Percentiles rank a stretch among this genome's conserved stretches.
These are phyloP conservation scores for Pleurotus sapidus DNA, from an alignment of 768 basidiomycete genomes.

Conservation along the genomic window DNA sequence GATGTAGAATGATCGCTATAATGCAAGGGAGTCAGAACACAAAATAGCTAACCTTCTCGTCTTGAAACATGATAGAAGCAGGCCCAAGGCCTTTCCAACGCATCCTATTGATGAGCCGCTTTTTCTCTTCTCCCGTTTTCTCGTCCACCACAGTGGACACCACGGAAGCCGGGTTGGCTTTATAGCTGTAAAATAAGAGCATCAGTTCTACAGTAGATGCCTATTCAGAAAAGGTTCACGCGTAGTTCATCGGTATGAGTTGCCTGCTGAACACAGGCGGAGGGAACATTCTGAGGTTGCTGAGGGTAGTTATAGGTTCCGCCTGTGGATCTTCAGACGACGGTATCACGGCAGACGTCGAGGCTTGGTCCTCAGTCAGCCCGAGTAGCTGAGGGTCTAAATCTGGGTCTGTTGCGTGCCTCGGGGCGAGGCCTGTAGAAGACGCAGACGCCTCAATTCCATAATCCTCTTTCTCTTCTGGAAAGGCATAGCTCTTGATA, in stretches of 20 bases:
- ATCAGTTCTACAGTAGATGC: not conserved
- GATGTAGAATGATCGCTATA: not conserved
- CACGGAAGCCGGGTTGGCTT: conserved; percentile 73
- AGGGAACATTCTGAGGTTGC: conserved; percentile 76
- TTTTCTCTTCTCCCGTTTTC: conserved; percentile 77
- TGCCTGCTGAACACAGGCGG: conserved; percentile 89
- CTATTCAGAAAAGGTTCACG: conserved; percentile 38
- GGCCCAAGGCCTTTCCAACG: conserved; percentile 87
- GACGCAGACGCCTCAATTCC: not conserved
- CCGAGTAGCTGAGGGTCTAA: conserved; percentile 15
- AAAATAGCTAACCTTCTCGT: conserved; percentile 42
- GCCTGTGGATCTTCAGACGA: no score
- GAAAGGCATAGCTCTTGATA: conserved; percentile 67
- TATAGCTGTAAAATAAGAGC: conserved; percentile 50
- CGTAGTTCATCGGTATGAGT: conserved; percentile 75
- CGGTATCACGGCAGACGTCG: conserved; percentile 25
- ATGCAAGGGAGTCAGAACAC: not conserved
- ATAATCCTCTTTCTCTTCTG: conserved; percentile 68
- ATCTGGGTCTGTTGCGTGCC: conserved; percentile 18
- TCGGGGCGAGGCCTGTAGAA: not conserved
- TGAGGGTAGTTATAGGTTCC: conserved; percentile 25
- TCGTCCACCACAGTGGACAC: conserved; percentile 64
- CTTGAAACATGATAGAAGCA: conserved; percentile 64
- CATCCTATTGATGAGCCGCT: conserved; percentile 79
- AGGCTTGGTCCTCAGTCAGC: conserved; percentile 37